Percentiles rank a stretch among this genome's conserved stretches.
These are phyloP conservation scores for Nannochloropsis gaditana DNA, from an alignment of 108 stramenopile genomes.

Conservation along the genomic window DNA sequence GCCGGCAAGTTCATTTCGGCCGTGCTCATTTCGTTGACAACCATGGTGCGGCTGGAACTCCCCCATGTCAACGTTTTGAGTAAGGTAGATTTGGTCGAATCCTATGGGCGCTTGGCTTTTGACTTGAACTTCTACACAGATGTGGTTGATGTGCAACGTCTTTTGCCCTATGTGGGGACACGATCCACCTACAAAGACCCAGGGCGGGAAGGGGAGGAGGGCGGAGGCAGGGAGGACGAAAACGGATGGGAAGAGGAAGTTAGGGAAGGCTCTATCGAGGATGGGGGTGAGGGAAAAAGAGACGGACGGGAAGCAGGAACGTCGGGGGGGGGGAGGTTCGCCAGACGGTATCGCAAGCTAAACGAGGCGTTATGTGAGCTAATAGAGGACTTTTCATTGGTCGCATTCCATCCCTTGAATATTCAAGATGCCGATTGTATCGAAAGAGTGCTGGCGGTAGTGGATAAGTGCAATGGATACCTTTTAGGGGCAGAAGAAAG, in stretches of 20 bases:
- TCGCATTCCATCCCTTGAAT: slow-evolving; percentile 51
- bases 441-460: slow-evolving; percentile 46
- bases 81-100: slow-evolving; percentile 80
- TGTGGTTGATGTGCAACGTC: slow-evolving; percentile 40
- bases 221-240: not conserved
- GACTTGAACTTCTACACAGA: slow-evolving; percentile 57
- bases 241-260: not conserved
- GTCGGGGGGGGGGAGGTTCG: not conserved
- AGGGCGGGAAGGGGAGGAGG: not conserved
- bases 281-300: not conserved
- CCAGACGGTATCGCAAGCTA: slow-evolving; percentile 32
- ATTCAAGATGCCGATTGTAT: slow-evolving; percentile 54
- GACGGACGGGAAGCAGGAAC: not conserved
- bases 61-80: slow-evolving; percentile 90
- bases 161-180: slow-evolving; percentile 39
- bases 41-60: slow-evolving; percentile 88
- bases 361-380: slow-evolving; percentile 53
- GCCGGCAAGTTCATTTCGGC: slow-evolving; percentile 77
- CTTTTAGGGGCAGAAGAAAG: slow-evolving; percentile 33
- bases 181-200: slow-evolving; percentile 18
- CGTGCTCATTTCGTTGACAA: slow-evolving; percentile 74
- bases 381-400: slow-evolving; percentile 55
- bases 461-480: slow-evolving; percentile 60
- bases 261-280: not conserved
- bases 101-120: slow-evolving; percentile 51